A percentile compares a stretch with the other conserved stretches of the same genome.
Conservation (phyloP, 176 grass and related monocot genomes). For the Phoenix roebelenii region DNA sequence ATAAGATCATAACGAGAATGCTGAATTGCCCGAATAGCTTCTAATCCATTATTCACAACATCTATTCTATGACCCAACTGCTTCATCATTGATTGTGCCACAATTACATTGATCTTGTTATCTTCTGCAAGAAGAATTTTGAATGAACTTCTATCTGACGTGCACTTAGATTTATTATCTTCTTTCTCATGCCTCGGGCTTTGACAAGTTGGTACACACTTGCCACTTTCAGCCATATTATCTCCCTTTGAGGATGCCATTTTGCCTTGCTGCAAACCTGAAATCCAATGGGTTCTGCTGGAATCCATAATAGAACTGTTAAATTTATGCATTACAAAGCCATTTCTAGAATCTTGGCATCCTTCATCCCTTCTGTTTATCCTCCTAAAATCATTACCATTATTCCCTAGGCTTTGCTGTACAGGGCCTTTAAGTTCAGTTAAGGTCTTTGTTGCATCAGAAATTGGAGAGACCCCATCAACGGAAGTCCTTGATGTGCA, state of each 20-base stretch:
- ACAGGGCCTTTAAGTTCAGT: no score
- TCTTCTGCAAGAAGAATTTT: slow-evolving; percentile 91
- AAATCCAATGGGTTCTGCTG: slow-evolving; percentile 31
- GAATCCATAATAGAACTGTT: no score
- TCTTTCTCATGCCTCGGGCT: slow-evolving; percentile 20
- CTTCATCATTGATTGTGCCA: slow-evolving; percentile 84
- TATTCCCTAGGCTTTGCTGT: no score
- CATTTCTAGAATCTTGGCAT: slow-evolving; percentile 19
- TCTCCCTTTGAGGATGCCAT: slow-evolving; percentile 26
- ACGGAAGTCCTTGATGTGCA: slow-evolving; percentile 6
- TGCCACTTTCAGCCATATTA: slow-evolving; percentile 20
- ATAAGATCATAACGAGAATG: slow-evolving; percentile 58
- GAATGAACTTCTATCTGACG: slow-evolving; percentile 19
- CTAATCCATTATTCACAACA: slow-evolving; percentile 71
- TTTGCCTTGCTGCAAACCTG: slow-evolving; percentile 28
- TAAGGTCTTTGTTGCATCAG: background rate
- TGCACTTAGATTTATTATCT: slow-evolving; percentile 41
- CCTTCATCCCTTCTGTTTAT: slow-evolving; percentile 28
- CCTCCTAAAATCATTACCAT: background rate
- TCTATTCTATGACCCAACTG: slow-evolving; percentile 60
- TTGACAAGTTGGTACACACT: slow-evolving; percentile 10
- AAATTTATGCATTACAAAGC: slow-evolving; percentile 24
- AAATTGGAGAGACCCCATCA: slow-evolving; percentile 14
- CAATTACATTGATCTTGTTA: slow-evolving; percentile 83
- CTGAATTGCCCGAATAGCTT: slow-evolving; percentile 79